Evolutionary conservation across 495 filamentous ascomycete genomes (phyloP).

Genomic region (Podospora pseudocomata): DNA sequence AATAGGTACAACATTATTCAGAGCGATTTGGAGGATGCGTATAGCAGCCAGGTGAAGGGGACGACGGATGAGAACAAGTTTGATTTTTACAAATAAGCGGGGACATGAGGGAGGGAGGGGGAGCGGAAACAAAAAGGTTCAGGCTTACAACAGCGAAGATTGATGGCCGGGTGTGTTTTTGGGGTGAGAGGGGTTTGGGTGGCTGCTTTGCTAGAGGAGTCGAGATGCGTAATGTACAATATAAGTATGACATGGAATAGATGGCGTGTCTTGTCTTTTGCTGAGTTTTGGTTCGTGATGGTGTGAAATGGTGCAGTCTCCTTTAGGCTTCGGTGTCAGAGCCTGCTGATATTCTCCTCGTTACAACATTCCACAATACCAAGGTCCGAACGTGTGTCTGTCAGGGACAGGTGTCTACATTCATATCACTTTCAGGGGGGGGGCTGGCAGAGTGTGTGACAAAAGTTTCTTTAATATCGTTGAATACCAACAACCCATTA

Average conservation of each 20-base stretch:
- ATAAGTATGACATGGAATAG: background rate
- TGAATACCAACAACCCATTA: background rate
- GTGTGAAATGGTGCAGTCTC: background rate
- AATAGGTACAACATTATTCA: conserved; percentile 99
- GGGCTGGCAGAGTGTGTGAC: no score
- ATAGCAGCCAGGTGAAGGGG: conserved; percentile 90
- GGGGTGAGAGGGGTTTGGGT: background rate
- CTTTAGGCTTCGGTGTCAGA: background rate
- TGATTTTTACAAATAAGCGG: conserved; percentile 60
- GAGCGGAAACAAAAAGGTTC: background rate
- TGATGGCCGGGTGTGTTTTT: background rate
- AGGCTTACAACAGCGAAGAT: background rate
- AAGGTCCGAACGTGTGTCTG: no score
- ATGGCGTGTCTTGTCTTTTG: background rate
- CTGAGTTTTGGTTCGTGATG: background rate
- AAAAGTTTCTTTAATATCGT: background rate
- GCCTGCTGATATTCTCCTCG: no score
- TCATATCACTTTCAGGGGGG: no score
- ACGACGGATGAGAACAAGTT: conserved; percentile 75
- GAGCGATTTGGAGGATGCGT: conserved; percentile 90
- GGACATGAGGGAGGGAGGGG: background rate
- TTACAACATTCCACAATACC: no score
- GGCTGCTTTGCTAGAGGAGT: background rate
- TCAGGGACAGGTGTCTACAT: no score
- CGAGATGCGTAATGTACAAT: background rate